These are phyloP conservation scores for Nicotiana tomentosiformis DNA, from an alignment of 257 asterid genomes.

Conservation along the genomic window DNA sequence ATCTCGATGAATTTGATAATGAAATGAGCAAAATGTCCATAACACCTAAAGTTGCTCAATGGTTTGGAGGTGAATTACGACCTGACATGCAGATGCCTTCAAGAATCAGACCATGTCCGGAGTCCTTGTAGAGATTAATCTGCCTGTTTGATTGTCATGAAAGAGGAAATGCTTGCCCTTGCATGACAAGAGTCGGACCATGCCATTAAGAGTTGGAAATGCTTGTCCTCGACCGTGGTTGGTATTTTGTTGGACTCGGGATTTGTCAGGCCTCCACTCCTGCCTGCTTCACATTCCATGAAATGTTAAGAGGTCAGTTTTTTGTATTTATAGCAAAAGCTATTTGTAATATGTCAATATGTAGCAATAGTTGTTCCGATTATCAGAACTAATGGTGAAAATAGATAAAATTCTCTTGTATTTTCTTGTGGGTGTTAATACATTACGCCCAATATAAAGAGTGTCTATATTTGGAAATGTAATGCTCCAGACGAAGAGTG, in stretches of 20 bases:
- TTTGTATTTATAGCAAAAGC: neutral
- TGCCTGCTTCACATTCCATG: neutral
- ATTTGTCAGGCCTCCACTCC: neutral
- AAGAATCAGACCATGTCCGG: conserved; percentile 77
- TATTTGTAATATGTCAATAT: neutral
- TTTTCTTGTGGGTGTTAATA: neutral
- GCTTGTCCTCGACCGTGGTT: neutral
- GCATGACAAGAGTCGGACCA: neutral
- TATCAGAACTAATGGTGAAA: neutral
- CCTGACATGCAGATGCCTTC: conserved; percentile 67
- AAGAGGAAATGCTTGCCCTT: neutral
- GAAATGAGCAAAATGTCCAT: neutral
- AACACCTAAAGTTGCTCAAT: neutral
- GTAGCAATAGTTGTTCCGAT: neutral
- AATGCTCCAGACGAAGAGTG: neutral
- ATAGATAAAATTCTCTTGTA: neutral
- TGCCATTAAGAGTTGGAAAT: neutral
- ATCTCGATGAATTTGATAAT: neutral
- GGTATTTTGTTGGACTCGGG: neutral
- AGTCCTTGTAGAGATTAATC: conserved; percentile 44
- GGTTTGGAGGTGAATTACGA: conserved; percentile 12
- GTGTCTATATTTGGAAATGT: neutral
- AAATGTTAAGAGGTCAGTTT: neutral
- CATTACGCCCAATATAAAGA: neutral
- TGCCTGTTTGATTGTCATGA: neutral